phyloP scores from a whole-genome alignment of 495 filamentous ascomycete genomes.

The Aspergillus homomorphus region DNA sequence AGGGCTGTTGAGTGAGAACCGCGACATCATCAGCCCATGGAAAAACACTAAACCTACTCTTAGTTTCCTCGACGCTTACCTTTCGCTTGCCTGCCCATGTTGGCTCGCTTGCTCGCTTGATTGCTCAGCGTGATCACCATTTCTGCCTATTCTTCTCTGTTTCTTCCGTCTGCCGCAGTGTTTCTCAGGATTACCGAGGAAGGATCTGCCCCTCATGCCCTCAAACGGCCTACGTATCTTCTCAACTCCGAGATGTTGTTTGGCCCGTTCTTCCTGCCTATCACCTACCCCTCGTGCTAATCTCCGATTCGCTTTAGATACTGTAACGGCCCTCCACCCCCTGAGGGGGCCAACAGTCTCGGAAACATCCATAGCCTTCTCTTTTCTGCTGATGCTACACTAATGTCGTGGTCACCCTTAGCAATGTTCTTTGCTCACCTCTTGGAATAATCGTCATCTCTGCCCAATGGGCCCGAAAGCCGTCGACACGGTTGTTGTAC shows the following conservation, averaged over 20 bases:
- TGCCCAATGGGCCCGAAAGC: background rate
- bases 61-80: background rate
- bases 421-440: background rate
- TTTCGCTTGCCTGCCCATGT: background rate
- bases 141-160: background rate
- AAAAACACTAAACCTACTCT: background rate
- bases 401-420: background rate
- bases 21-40: constrained; percentile 6
- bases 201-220: background rate
- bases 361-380: background rate
- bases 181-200: background rate
- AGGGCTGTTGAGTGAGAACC: background rate
- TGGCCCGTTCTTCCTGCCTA: background rate
- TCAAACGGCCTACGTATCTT: background rate
- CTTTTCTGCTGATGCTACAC: background rate
- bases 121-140: background rate
- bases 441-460: background rate
- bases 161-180: background rate
- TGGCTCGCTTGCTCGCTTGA: background rate
- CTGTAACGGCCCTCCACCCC: constrained; percentile 1
- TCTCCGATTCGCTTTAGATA: constrained; percentile 15
- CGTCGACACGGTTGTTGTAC: background rate
- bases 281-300: constrained; percentile 14
- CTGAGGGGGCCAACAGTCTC: background rate
- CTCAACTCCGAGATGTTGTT: background rate